Base-by-base conservation (phyloP, 2,329 filamentous ascomycete species). In the Lachnellula hyalina region DNA sequence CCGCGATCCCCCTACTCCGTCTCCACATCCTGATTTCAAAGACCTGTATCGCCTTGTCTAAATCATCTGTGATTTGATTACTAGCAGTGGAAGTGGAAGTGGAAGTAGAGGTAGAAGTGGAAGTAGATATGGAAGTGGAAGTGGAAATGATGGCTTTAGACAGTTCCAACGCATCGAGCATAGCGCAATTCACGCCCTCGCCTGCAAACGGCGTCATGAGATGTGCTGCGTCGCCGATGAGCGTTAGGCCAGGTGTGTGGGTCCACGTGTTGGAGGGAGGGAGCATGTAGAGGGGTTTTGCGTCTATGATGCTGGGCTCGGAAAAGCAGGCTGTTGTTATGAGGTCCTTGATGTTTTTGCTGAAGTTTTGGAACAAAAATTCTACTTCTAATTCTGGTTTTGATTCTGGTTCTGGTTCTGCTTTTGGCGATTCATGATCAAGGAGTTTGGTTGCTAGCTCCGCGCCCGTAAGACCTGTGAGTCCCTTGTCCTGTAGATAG, bases 151-250 rank as follows among this genome's bases (percentile, higher is more conserved):
- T 45, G 35, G 28, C 42, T 71, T 70, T 1, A 65, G 65, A 0
- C 67, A 76, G 61, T 44, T 75, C 73, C 45, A 72, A 62, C 1
- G 68, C 71, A 54, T 76, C 74, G 4, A 65, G 54, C 54, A 75
- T 44, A 15, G 54, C 61, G 63, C 67, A 64, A 50, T 72, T 73
- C 3, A 65, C 67, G n/a, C 61, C 76, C 34, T 74, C 75, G 2
- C 77, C 77, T 0, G 70, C 71, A 58, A 72, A 75, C 1, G 73
- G 73, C 1, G 72, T 72, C 71, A 75, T 74, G 5, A 77, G 53
- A 63, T 79, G 75, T 7, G 75, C 75, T 4, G 75, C 73, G 61
- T 79, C 75, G 2, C 77, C 77, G 11, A 79, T 61, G 25, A 80
- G 65, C 1, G 77, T 76, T 5, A 75, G 65, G 1, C 75, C 75